phyloP scores from a whole-genome alignment of 176 grass and related monocot species.

The Oryza nivara region DNA sequence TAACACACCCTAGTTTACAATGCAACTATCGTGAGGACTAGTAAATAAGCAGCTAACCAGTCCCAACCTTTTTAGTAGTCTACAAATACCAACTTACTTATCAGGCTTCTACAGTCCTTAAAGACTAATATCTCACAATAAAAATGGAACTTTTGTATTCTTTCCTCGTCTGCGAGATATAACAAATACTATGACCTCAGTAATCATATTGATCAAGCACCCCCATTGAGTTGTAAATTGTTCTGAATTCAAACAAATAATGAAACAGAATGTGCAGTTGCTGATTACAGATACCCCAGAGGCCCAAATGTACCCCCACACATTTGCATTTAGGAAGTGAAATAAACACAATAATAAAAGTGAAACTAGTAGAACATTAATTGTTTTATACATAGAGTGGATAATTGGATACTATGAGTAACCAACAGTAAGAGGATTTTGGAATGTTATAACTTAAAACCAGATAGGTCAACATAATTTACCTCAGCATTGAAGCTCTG shows the following conservation, averaged over 20 bases:
- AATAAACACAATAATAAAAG: not conserved
- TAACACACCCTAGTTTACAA: not conserved
- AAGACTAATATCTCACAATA: not conserved
- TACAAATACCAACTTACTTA: not conserved
- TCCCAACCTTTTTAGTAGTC: not conserved
- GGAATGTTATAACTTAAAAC: not conserved
- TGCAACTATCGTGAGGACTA: constrained; percentile 1
- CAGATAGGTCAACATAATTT: constrained; percentile 28
- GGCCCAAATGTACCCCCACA: not conserved
- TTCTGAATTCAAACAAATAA: not conserved
- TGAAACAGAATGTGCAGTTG: not conserved
- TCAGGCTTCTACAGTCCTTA: not conserved
- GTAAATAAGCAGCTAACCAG: not conserved
- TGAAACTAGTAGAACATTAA: not conserved
- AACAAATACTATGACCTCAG: not conserved
- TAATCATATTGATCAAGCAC: not conserved
- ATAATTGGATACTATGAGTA: not conserved
- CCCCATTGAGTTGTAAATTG: not conserved
- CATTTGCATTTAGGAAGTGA: constrained; percentile 10
- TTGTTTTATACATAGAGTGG: not conserved
- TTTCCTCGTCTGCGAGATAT: not conserved
- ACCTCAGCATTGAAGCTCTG: constrained; percentile 89
- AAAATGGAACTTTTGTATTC: not conserved
- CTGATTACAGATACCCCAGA: not conserved
- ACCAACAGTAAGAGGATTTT: not conserved